These are phyloP conservation scores for Metarhizium album DNA, from an alignment of 2,329 filamentous ascomycete genomes.

Conservation along the genomic window DNA sequence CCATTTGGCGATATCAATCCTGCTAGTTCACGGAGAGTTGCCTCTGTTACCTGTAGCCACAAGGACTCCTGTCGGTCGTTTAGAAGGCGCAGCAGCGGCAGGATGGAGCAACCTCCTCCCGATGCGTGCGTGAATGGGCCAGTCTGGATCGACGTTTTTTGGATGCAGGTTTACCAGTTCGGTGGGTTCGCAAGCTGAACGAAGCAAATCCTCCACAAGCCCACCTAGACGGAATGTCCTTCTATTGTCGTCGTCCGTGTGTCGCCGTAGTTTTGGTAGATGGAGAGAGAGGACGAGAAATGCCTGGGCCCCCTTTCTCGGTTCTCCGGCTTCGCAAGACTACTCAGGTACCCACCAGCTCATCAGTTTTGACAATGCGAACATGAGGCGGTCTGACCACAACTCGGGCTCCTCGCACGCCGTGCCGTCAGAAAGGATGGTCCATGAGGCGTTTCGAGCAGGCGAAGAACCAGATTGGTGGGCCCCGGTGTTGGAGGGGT, in stretches of 20 bases:
- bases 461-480: not conserved
- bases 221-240: not conserved
- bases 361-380: not conserved
- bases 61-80: not conserved
- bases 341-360: not conserved
- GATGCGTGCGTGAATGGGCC: not conserved
- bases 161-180: not conserved
- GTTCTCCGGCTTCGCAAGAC: not conserved
- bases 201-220: not conserved
- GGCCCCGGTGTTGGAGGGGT: not conserved
- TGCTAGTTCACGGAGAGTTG: not conserved
- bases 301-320: not conserved
- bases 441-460: not conserved
- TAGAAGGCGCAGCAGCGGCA: not conserved
- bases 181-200: not conserved
- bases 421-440: not conserved
- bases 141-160: constrained; percentile 1
- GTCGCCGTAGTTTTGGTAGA: not conserved
- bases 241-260: not conserved
- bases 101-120: not conserved
- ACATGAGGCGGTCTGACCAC: not conserved
- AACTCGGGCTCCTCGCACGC: constrained; percentile 3
- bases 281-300: not conserved
- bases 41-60: not conserved
- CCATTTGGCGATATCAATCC: not conserved